Evolutionary conservation across 2,329 filamentous ascomycete genomes (phyloP), one percentile per base, ranked within the genome.

Genomic region (Xylaria sp.): DNA sequence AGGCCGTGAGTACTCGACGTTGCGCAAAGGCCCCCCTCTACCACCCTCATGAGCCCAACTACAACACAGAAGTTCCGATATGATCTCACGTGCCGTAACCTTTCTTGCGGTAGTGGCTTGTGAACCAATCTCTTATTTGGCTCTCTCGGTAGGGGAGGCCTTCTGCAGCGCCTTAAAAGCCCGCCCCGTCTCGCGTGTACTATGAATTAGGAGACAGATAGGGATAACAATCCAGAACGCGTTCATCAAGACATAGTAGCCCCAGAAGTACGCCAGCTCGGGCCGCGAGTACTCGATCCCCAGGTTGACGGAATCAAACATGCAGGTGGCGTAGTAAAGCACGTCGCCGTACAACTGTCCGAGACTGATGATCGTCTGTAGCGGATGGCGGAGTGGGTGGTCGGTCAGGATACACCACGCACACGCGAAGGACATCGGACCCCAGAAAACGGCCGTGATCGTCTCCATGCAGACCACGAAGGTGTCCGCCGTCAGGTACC

Each of bases 401-500:
- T 76, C 71, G 40, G 71, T 72, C 43, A 78, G 72, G 67, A 85
- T 80, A 65, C 73, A 75, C 67, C 73, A 79, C 3, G 80, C 82
- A 62, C 77, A 74, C 35, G 77, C 49, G 64, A 85, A 81, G 38
- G 81, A 85, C 41, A 85, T 71, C 1, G 83, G 83, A 1, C 83
- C 83, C 83, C 83, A 85, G 68, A 76, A 74, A 40, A 80, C 70
- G 33, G 83, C 82, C 6, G 83, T 85, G 58, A 85, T 71, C 57
- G 80, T 75, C 71, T 86, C 83, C 82, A 85, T 85, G 67, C 78
- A 80, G n/a, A 84, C 75, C n/a, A 83, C 73, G 65, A 86, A 85
- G 19, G 80, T 70, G 68, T 86, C 81, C 13, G 75, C 77, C 1
- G 79, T 83, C 44, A 85, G 74, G 70, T 86, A 86, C 64, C 84